phyloP scores from a whole-genome alignment of 306 rosid genomes.

The Corylus avellana region DNA sequence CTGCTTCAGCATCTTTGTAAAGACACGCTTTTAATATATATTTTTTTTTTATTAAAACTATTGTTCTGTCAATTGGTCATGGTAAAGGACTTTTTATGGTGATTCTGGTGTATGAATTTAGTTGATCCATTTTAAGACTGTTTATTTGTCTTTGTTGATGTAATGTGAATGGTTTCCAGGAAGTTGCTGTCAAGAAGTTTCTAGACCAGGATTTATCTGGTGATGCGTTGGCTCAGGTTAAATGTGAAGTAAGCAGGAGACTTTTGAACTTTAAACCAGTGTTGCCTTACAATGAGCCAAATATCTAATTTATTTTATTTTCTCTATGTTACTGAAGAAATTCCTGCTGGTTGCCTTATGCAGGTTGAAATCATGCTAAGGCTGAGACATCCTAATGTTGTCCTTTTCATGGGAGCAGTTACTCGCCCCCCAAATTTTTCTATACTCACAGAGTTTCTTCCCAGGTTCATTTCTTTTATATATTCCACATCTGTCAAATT shows the following conservation, averaged over 20 bases:
- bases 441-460: conserved; percentile 94
- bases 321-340: neutral
- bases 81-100: conserved; percentile 8
- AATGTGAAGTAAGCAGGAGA: conserved; percentile 77
- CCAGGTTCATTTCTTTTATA: conserved; percentile 54
- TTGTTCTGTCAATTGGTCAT: conserved; percentile 1
- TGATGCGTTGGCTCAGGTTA: conserved; percentile 87
- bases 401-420: conserved; percentile 99
- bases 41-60: neutral
- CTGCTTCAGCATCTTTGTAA: conserved; percentile 20
- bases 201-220: conserved; percentile 95
- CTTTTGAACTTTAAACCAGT: conserved; percentile 5
- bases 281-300: neutral
- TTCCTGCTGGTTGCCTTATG: conserved; percentile 29
- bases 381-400: conserved; percentile 98
- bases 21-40: neutral
- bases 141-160: conserved; percentile 17
- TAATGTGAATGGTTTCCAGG: conserved; percentile 55
- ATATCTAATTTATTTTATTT: neutral
- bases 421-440: conserved; percentile 94
- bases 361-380: conserved; percentile 98
- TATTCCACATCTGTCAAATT: neutral
- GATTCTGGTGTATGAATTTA: neutral
- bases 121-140: neutral
- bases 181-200: conserved; percentile 99